A percentile compares a stretch with the other conserved stretches of the same genome.
Conservation (phyloP, 495 filamentous ascomycete genomes). For the Penicillium robsamsonii region DNA sequence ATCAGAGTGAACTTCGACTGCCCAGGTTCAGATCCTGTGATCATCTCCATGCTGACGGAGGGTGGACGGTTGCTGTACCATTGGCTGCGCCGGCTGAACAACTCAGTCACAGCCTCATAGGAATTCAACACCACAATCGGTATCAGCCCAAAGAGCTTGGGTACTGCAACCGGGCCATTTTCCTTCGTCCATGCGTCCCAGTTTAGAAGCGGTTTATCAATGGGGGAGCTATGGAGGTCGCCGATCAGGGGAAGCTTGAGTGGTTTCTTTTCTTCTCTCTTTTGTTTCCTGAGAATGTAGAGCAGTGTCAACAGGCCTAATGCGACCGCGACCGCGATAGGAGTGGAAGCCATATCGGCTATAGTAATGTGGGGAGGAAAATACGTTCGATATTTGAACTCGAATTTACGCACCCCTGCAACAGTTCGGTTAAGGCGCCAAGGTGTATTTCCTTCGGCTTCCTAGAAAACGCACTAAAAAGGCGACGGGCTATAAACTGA, state of each 20-base stretch:
- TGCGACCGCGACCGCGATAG: background rate
- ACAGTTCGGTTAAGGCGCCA: background rate
- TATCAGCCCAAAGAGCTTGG: constrained; percentile 29
- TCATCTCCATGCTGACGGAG: constrained; percentile 36
- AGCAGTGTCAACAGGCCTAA: background rate
- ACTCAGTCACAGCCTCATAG: constrained; percentile 28
- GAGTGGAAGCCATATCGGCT: background rate
- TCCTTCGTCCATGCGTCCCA: constrained; percentile 29
- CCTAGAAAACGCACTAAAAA: background rate
- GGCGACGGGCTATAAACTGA: background rate
- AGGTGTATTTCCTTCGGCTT: background rate
- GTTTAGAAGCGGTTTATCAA: constrained; percentile 24
- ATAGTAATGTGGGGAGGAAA: background rate
- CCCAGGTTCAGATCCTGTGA: constrained; percentile 25
- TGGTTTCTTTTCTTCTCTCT: background rate
- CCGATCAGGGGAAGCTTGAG: constrained; percentile 33
- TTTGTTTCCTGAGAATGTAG: background rate
- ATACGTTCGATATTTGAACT: background rate
- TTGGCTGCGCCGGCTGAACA: constrained; percentile 34
- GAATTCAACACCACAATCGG: constrained; percentile 33
- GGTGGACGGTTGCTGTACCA: constrained; percentile 36
- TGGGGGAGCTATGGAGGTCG: constrained; percentile 29
- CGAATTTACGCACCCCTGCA: background rate
- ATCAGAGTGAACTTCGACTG: constrained; percentile 30
- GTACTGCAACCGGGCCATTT: constrained; percentile 28